Conservation (phyloP, 2,329 filamentous ascomycete species). For the Botryosphaeria dothidea region DNA sequence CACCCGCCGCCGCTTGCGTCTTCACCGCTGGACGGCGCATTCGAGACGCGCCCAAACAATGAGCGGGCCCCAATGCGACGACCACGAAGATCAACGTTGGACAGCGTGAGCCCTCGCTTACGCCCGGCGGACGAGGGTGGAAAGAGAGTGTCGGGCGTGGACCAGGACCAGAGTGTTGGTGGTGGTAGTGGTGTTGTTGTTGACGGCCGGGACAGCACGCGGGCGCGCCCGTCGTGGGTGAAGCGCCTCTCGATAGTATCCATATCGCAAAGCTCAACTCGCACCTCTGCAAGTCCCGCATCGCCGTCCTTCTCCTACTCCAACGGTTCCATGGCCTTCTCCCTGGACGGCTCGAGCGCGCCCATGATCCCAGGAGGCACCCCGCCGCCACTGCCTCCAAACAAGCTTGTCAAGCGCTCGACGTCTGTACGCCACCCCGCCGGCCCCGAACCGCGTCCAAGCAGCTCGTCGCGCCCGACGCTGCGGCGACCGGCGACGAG, state of each 20-base stretch:
- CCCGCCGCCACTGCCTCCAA: slow-evolving; percentile 55
- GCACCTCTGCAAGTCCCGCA: slow-evolving; percentile 64
- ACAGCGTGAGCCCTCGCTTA: slow-evolving; percentile 26
- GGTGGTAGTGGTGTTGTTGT: slow-evolving; percentile 23
- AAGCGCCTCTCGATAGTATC: slow-evolving; percentile 68
- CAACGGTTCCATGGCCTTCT: slow-evolving; percentile 54
- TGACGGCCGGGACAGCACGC: slow-evolving; percentile 28
- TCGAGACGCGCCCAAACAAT: slow-evolving; percentile 8
- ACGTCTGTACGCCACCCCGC: slow-evolving; percentile 56
- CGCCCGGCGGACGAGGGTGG: slow-evolving; percentile 25
- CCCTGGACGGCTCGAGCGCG: slow-evolving; percentile 57
- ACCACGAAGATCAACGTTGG: slow-evolving; percentile 34
- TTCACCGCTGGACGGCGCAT: slow-evolving; percentile 14
- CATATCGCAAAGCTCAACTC: slow-evolving; percentile 64
- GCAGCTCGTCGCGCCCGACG: slow-evolving; percentile 63
- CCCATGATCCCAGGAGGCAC: slow-evolving; percentile 58
- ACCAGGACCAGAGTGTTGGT: slow-evolving; percentile 1
- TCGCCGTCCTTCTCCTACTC: slow-evolving; percentile 67
- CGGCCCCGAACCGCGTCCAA: slow-evolving; percentile 48
- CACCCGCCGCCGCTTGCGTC: background rate
- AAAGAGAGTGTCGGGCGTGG: background rate
- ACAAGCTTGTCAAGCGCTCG: slow-evolving; percentile 76
- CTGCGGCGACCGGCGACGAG: slow-evolving; percentile 76
- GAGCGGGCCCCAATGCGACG: slow-evolving; percentile 9
- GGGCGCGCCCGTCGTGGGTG: slow-evolving; percentile 66